Conservation (phyloP, 2,329 filamentous ascomycete species). For the Aspergillus aculeatinus region DNA sequence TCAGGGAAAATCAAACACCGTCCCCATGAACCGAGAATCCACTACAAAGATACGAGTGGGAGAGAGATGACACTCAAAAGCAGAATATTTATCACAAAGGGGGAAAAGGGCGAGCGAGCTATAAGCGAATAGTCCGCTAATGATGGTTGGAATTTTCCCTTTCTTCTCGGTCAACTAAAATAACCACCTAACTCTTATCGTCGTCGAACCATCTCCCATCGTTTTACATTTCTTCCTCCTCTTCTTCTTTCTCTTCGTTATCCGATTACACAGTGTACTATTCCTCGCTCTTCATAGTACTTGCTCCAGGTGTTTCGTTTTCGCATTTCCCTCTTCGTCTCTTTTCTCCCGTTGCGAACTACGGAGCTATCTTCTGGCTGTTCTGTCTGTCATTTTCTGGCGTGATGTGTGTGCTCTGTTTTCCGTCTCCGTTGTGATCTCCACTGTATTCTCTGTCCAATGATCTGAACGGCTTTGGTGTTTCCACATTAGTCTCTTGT, state of each 20-base stretch:
- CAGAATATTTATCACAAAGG: neutral
- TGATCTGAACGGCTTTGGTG: slow-evolving; percentile 19
- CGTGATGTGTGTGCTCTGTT: neutral
- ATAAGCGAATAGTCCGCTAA: neutral
- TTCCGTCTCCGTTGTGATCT: neutral
- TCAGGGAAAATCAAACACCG: neutral
- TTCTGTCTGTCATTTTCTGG: neutral
- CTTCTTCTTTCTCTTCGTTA: slow-evolving; percentile 15
- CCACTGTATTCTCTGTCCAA: slow-evolving; percentile 15
- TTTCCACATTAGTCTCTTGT: neutral
- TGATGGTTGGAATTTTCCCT: slow-evolving; percentile 12
- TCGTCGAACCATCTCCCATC: neutral
- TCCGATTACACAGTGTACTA: neutral
- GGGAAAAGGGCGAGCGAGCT: neutral
- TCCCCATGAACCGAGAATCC: neutral
- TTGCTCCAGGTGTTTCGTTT: slow-evolving; percentile 6
- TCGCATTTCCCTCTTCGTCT: slow-evolving; percentile 18
- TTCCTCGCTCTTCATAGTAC: too few relatives aligned
- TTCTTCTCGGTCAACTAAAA: slow-evolving; percentile 17
- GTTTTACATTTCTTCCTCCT: neutral
- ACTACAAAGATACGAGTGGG: neutral
- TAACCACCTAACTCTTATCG: slow-evolving; percentile 11
- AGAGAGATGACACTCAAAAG: neutral
- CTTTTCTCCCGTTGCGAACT: slow-evolving; percentile 6
- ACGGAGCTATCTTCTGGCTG: neutral